Evolutionary conservation across 352 stramenopile species (phyloP), one percentile per base, ranked within the genome.

Genomic region (Saprolegnia diclina): DNA sequence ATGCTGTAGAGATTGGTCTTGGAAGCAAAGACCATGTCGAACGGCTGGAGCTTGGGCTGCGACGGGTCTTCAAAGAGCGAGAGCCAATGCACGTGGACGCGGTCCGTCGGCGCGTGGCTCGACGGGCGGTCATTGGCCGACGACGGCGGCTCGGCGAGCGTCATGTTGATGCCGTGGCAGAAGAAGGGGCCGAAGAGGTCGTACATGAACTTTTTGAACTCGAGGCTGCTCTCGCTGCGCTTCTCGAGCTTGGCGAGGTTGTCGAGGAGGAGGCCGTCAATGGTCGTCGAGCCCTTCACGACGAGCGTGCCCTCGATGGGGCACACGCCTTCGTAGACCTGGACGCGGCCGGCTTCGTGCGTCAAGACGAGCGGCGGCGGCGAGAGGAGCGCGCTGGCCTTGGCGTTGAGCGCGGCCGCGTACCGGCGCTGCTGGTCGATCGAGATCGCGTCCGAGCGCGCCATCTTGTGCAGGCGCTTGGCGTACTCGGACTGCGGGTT

Each of bases 11-110:
- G 24, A n/a, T 42, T 42, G 13, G 38, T 57, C 22, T 67, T n/a
- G 38, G 61, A 67, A 0, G 61, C 61, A 67, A 67, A 56, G 0
- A 67, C 61, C 40, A 67, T 37, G 48, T 67, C 61, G 48, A 57
- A 56, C 61, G 61, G 61, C 37, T 22, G 22, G 3, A 18, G 24
- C 35, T 59, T 59, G 18, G 40, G 19, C 21, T 9, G 26, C 35
- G 57, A 24, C 45, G 35, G 35, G 22, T 54, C 61, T 21, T n/a
- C 61, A 29, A 56, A 67, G 61, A 56, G 61, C 44, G 38, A 67
- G 16, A 59, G 32, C 61, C 61, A 67, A 37, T 67, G 61, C 5
- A 67, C 61, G 9, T 29, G 37, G 14, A 67, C 11, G 16, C 38
- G 29, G n/a, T 63, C 35, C 1, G 29, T 35, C 29, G 29, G 5